Conservation (phyloP, 768 basidiomycete genomes). For the Trichaptum fuscoviolaceum region DNA sequence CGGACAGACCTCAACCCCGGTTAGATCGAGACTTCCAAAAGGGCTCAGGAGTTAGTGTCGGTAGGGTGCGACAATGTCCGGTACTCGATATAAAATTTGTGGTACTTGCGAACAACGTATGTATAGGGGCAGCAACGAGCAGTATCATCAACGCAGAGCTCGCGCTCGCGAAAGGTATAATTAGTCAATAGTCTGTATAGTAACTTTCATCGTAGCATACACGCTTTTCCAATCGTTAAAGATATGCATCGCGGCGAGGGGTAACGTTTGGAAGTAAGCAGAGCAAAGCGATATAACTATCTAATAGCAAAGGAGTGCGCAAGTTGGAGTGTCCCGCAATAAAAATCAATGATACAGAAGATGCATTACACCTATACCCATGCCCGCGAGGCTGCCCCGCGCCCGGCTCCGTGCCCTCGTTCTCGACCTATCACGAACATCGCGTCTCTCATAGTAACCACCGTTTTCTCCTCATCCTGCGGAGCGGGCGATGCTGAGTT, state of each 20-base stretch:
- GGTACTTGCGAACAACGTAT: conserved; percentile 87
- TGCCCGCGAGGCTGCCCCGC: conserved; percentile 60
- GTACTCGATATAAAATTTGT: conserved; percentile 97
- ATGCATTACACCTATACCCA: conserved; percentile 31
- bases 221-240: neutral
- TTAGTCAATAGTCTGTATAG: conserved; percentile 14
- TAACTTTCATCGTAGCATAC: neutral
- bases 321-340: neutral
- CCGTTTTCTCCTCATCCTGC: conserved; percentile 47
- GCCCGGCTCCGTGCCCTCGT: conserved; percentile 75
- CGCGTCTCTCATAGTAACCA: conserved; percentile 72
- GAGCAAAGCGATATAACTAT: neutral
- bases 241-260: neutral
- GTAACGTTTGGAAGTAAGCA: neutral
- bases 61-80: conserved; percentile 82
- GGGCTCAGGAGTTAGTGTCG: conserved; percentile 89
- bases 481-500: conserved; percentile 25
- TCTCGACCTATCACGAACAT: conserved; percentile 85
- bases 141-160: conserved; percentile 96
- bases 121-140: conserved; percentile 93
- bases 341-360: neutral
- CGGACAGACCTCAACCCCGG: conserved; percentile 91
- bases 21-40: conserved; percentile 86
- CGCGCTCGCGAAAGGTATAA: conserved; percentile 74
- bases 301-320: neutral